phyloP scores from a whole-genome alignment of 2,329 filamentous ascomycete species.

The Ceratocystis eucalypticola region DNA sequence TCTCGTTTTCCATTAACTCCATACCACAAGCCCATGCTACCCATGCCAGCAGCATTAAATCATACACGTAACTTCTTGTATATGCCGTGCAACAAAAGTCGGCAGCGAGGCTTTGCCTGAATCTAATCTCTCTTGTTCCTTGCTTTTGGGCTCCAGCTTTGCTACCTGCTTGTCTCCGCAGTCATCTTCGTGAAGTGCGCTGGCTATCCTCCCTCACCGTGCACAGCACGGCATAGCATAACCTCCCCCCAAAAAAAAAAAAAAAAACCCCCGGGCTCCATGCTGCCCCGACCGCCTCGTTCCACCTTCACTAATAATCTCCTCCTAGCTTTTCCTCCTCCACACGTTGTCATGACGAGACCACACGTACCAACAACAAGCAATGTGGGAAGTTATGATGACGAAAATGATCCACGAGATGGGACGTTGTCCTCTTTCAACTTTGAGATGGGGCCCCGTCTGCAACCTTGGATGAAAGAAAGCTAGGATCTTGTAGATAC shows the following conservation, averaged over 20 bases:
- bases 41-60: background rate
- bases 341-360: background rate
- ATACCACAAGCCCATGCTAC: background rate
- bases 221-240: background rate
- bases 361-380: background rate
- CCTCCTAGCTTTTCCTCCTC: background rate
- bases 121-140: background rate
- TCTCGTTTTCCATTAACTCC: too few species aligned
- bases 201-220: background rate
- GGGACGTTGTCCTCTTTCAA: background rate
- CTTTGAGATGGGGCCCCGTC: background rate
- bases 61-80: background rate
- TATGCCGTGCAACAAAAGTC: background rate
- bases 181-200: background rate
- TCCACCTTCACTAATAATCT: background rate
- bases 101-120: background rate
- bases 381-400: background rate
- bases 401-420: background rate
- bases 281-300: background rate
- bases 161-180: background rate
- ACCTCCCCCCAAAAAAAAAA: background rate
- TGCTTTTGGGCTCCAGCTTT: background rate
- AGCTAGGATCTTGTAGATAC: constrained; percentile 3
- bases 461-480: background rate
- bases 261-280: background rate